Evolutionary conservation across 2,329 filamentous ascomycete species (phyloP).

Genomic region (Neonectria ditissima): DNA sequence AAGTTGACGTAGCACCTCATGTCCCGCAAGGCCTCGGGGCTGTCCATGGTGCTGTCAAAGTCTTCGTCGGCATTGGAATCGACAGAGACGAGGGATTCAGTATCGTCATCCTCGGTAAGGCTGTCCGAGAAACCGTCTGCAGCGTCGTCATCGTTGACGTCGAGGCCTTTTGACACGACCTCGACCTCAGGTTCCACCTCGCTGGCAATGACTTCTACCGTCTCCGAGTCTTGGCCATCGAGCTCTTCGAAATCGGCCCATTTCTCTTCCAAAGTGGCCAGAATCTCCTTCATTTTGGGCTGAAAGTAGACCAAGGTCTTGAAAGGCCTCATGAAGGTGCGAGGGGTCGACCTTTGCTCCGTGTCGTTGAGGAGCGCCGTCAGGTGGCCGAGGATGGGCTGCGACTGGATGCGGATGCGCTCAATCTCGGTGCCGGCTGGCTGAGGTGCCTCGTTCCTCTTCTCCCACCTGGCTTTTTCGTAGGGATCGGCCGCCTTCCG

Average conservation of each 20-base stretch:
- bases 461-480: slow-evolving; percentile 42
- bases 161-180: slow-evolving; percentile 37
- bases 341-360: slow-evolving; percentile 50
- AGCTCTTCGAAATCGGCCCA: slow-evolving; percentile 54
- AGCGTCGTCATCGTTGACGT: slow-evolving; percentile 27
- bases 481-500: slow-evolving; percentile 24
- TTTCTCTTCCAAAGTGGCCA: slow-evolving; percentile 55
- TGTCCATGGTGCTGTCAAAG: slow-evolving; percentile 53
- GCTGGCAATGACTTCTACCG: slow-evolving; percentile 33
- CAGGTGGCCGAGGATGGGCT: slow-evolving; percentile 54
- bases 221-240: slow-evolving; percentile 38
- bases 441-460: slow-evolving; percentile 38
- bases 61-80: slow-evolving; percentile 53
- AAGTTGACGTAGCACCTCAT: slow-evolving; percentile 59
- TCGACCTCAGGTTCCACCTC: slow-evolving; percentile 45
- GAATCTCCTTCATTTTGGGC: slow-evolving; percentile 54
- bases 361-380: slow-evolving; percentile 52
- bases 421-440: slow-evolving; percentile 46
- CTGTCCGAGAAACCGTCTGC: slow-evolving; percentile 22
- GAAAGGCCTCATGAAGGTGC: slow-evolving; percentile 57
- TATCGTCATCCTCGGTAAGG: slow-evolving; percentile 41
- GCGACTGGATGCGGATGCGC: slow-evolving; percentile 56
- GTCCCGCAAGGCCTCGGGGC: slow-evolving; percentile 53
- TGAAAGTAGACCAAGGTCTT: slow-evolving; percentile 56
- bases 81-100: slow-evolving; percentile 50